Conservation (phyloP, 176 grass and related monocot species). For the Carex myosuroides region DNA sequence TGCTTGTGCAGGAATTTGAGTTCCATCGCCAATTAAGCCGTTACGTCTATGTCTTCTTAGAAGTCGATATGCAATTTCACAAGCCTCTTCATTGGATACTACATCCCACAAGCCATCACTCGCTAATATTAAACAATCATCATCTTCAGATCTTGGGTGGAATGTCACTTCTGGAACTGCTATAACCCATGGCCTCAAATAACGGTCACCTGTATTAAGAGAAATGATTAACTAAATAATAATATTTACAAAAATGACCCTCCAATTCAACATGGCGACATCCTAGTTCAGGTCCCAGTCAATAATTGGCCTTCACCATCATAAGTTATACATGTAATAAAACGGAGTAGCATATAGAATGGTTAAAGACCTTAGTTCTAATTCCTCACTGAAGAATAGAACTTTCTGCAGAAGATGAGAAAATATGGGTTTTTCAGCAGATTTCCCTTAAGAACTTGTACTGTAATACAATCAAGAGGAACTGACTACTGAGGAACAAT, state of each 20-base stretch:
- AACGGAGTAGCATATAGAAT: background rate
- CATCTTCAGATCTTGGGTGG: slow-evolving; percentile 28
- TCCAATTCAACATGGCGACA: background rate
- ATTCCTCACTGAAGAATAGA: background rate
- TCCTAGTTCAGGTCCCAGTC: background rate
- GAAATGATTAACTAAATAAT: background rate
- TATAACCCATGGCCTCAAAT: slow-evolving; percentile 66
- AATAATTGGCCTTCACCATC: background rate
- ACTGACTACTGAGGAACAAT: background rate
- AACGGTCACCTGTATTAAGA: slow-evolving; percentile 45
- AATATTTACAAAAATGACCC: background rate
- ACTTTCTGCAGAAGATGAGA: background rate
- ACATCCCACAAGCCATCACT: slow-evolving; percentile 75
- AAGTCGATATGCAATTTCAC: slow-evolving; percentile 33
- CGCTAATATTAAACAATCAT: slow-evolving; percentile 60
- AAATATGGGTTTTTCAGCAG: background rate
- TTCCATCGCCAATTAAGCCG: slow-evolving; percentile 11
- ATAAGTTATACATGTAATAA: background rate
- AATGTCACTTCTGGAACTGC: slow-evolving; percentile 57
- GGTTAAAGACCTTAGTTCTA: background rate
- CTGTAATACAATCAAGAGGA: background rate
- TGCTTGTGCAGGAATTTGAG: slow-evolving; percentile 27
- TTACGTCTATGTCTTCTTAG: slow-evolving; percentile 30
- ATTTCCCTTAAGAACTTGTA: background rate
- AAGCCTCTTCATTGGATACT: slow-evolving; percentile 48